phyloP scores from a whole-genome alignment of 805 yeast genomes.

The Groenewaldozyma salmanticensis region DNA sequence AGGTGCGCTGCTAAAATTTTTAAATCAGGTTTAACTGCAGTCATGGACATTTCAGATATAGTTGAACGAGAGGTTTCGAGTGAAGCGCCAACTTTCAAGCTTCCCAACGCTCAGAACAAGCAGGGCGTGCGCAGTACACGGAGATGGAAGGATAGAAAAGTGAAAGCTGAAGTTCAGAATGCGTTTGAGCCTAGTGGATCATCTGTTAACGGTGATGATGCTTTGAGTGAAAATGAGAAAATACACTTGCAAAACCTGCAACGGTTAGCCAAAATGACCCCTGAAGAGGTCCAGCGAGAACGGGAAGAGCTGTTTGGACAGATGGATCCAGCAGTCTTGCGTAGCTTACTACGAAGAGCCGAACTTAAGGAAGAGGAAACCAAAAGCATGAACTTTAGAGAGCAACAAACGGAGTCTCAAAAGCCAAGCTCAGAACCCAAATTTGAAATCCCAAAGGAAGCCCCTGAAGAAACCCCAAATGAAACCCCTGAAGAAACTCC shows the following conservation, averaged over 20 bases:
- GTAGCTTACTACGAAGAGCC: conserved; percentile 31
- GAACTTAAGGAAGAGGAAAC: conserved; percentile 34
- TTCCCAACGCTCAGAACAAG: conserved; percentile 3
- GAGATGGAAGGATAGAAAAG: not conserved
- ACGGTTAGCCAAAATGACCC: conserved; percentile 49
- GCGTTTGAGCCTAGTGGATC: not conserved
- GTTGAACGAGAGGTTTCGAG: conserved; percentile 35
- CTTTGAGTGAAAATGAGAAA: conserved; percentile 53
- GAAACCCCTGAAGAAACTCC: not conserved
- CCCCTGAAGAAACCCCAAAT: not conserved
- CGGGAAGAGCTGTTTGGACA: conserved; percentile 55
- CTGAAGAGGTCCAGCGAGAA: conserved; percentile 54
- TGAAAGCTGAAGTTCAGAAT: not conserved
- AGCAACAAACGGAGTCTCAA: not conserved
- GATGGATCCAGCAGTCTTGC: conserved; percentile 60
- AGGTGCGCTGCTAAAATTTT: too few species aligned
- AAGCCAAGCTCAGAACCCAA: too few species aligned
- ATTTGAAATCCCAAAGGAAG: too few species aligned
- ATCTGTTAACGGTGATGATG: not conserved
- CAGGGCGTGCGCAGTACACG: conserved; percentile 2
- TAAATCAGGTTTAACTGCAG: too few species aligned
- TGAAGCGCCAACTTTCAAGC: conserved; percentile 9
- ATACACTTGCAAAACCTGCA: conserved; percentile 71
- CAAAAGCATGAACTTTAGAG: not conserved
- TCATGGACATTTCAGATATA: conserved; percentile 72